Conservation (phyloP, 306 rosid species). For the Castanopsis chinensis region DNA sequence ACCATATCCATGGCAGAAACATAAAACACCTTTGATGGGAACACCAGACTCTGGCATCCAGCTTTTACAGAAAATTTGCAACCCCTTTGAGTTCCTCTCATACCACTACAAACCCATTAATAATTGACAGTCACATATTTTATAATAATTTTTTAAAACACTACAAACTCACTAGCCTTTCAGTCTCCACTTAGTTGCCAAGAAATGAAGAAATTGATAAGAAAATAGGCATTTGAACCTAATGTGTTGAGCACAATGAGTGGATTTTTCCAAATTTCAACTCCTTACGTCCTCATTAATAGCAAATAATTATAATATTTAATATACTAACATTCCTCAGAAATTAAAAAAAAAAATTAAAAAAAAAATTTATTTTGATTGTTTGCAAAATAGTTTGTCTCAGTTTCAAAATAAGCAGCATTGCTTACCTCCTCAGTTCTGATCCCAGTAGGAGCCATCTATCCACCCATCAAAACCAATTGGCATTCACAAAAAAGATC, state of each 20-base stretch:
- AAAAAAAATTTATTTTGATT: no score
- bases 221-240: background rate
- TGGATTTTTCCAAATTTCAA: background rate
- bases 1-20: slow-evolving; percentile 96
- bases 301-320: slow-evolving; percentile 9
- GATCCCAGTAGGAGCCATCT: slow-evolving; percentile 86
- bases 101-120: slow-evolving; percentile 48
- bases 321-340: background rate
- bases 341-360: background rate
- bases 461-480: slow-evolving; percentile 23
- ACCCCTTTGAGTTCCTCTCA: slow-evolving; percentile 74
- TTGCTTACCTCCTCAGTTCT: slow-evolving; percentile 68
- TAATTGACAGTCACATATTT: background rate
- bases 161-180: background rate
- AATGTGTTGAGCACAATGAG: background rate
- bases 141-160: no score
- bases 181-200: background rate
- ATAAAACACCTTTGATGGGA: slow-evolving; percentile 62
- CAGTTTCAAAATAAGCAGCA: slow-evolving; percentile 10
- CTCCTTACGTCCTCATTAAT: background rate
- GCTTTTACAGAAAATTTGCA: slow-evolving; percentile 83
- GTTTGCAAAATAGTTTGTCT: background rate
- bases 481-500: slow-evolving; percentile 13
- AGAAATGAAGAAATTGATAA: background rate
- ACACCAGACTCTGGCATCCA: slow-evolving; percentile 68